Percentiles rank a stretch among this genome's conserved stretches.
phyloP scores from a whole-genome alignment of 148 eudicot species.

The Fagopyrum tataricum region DNA sequence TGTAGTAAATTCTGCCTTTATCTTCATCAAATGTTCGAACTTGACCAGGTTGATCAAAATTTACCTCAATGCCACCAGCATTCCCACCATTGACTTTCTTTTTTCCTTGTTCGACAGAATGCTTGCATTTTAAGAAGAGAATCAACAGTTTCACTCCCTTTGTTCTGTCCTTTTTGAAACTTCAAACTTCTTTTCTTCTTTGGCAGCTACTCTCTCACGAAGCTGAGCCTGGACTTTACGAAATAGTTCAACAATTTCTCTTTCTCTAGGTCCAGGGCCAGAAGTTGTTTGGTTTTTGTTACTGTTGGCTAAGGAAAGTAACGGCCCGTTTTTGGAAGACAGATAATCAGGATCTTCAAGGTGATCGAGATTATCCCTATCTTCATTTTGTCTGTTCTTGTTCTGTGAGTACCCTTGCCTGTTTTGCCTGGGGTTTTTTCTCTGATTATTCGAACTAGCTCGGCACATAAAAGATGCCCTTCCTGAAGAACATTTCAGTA shows the following conservation, averaged over 20 bases:
- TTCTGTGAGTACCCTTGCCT: slow-evolving; percentile 51
- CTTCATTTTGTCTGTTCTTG: slow-evolving; percentile 61
- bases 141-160: slow-evolving; percentile 71
- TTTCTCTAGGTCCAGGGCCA: slow-evolving; percentile 69
- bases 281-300: slow-evolving; percentile 54
- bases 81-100: slow-evolving; percentile 33
- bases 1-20: slow-evolving; percentile 26
- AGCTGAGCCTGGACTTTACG: slow-evolving; percentile 72
- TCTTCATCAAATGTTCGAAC: slow-evolving; percentile 30
- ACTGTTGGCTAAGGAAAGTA: slow-evolving; percentile 41
- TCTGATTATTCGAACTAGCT: slow-evolving; percentile 49
- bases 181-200: slow-evolving; percentile 67
- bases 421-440: slow-evolving; percentile 70
- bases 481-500: slow-evolving; percentile 32
- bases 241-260: slow-evolving; percentile 78
- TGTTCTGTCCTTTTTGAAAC: slow-evolving; percentile 39
- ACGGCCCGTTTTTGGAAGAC: slow-evolving; percentile 63
- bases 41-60: slow-evolving; percentile 35
- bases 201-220: slow-evolving; percentile 56
- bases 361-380: slow-evolving; percentile 50
- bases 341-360: slow-evolving; percentile 64
- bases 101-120: slow-evolving; percentile 65
- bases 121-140: slow-evolving; percentile 76
- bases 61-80: slow-evolving; percentile 29
- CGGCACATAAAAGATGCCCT: slow-evolving; percentile 43